Conservation (phyloP, 208 protist species). For the Acanthamoeba divionensis region DNA sequence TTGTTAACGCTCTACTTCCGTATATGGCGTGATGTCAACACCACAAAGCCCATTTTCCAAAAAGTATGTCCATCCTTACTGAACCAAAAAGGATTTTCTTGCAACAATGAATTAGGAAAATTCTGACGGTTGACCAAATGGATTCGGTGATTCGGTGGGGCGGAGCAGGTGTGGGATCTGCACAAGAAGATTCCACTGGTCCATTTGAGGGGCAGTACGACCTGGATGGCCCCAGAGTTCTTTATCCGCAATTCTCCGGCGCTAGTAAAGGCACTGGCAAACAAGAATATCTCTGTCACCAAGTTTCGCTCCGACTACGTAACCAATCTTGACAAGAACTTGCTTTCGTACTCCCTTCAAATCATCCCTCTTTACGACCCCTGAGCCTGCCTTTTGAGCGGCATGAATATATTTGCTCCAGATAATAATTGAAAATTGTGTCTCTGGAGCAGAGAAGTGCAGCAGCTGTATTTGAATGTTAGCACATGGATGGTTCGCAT, state of each 20-base stretch:
- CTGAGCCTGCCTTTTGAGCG: not conserved
- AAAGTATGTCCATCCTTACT: too few relatives aligned
- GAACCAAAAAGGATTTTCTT: conserved; percentile 62
- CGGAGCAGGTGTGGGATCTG: conserved; percentile 76
- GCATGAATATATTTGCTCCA: not conserved
- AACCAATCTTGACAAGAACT: not conserved
- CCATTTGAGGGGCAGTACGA: conserved; percentile 62
- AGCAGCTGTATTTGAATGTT: conserved; percentile 5
- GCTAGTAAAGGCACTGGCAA: conserved; percentile 50
- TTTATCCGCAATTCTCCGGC: conserved; percentile 31
- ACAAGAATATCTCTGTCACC: not conserved
- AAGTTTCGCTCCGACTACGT: conserved; percentile 14
- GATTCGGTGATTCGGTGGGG: too few relatives aligned
- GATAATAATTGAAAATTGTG: not conserved
- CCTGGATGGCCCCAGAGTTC: conserved; percentile 70
- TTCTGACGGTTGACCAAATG: not conserved
- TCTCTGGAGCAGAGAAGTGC: not conserved
- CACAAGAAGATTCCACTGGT: conserved; percentile 69
- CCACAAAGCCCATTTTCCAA: conserved; percentile 66
- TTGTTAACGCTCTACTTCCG: conserved; percentile 79
- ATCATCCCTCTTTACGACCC: not conserved
- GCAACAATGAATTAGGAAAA: too few relatives aligned
- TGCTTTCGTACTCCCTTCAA: not conserved
- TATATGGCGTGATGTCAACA: conserved; percentile 70
- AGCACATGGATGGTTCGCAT: conserved; percentile 75